phyloP scores from a whole-genome alignment of 306 rosid species.

The Casuarina glauca region DNA sequence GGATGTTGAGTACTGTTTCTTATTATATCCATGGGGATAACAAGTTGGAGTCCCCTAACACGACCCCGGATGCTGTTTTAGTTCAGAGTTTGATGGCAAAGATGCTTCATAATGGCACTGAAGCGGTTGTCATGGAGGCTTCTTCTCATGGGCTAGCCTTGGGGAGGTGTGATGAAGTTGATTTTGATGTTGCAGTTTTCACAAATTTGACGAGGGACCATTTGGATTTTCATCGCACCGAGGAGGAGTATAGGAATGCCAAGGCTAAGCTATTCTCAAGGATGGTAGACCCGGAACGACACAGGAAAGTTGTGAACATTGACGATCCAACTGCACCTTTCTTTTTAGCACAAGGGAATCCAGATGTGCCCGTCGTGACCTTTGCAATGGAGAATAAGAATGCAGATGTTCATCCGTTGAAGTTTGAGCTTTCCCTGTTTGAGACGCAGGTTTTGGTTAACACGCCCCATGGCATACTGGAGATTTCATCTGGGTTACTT shows the following conservation, averaged over 20 bases:
- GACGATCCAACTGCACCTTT: conserved; percentile 75
- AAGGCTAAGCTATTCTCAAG: conserved; percentile 66
- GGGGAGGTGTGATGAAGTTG: conserved; percentile 79
- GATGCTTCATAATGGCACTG: conserved; percentile 94
- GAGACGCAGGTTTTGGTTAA: conserved; percentile 96
- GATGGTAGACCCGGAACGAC: conserved; percentile 86
- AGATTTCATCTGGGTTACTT: conserved; percentile 92
- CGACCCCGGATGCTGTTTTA: conserved; percentile 65
- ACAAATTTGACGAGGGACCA: conserved; percentile 66
- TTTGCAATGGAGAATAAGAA: conserved; percentile 82
- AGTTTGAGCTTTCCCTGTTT: conserved; percentile 85
- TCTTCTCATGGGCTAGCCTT: conserved; percentile 55
- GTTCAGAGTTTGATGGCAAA: conserved; percentile 89
- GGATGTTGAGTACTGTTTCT: conserved; percentile 81
- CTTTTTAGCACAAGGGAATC: conserved; percentile 70
- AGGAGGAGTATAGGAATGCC: conserved; percentile 60
- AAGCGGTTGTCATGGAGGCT: conserved; percentile 79
- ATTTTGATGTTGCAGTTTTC: conserved; percentile 85
- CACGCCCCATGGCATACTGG: conserved; percentile 88
- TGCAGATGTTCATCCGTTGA: conserved; percentile 84
- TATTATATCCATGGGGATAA: conserved; percentile 81
- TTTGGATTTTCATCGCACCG: conserved; percentile 50
- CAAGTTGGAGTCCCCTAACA: conserved; percentile 61
- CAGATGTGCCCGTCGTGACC: conserved; percentile 78
- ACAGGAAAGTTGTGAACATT: conserved; percentile 85